These are phyloP conservation scores for Colletotrichum graminicola DNA, from an alignment of 2,329 filamentous ascomycete genomes.

Conservation along the genomic window DNA sequence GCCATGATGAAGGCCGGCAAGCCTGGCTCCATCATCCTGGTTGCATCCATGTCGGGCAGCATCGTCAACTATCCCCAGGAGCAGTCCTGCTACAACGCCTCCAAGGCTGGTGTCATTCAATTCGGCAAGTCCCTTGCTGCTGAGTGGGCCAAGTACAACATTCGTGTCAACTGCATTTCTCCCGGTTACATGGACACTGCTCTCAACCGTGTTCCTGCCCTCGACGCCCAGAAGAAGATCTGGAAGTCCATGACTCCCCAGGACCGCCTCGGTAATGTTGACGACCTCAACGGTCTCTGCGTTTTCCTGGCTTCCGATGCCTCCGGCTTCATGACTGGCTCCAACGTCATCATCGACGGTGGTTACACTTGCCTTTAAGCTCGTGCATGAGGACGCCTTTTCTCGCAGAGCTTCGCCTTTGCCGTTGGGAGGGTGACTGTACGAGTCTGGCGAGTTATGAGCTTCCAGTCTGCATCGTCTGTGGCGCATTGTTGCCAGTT, in stretches of 20 bases:
- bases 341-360: conserved; percentile 78
- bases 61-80: conserved; percentile 90
- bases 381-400: not conserved
- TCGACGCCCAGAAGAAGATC: conserved; percentile 85
- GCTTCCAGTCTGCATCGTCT: conserved; percentile 18
- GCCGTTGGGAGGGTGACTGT: not conserved
- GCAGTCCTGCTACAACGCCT: conserved; percentile 86
- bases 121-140: conserved; percentile 84
- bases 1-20: conserved; percentile 80
- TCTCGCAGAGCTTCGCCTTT: not conserved
- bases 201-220: conserved; percentile 80
- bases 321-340: conserved; percentile 81
- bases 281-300: conserved; percentile 82
- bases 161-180: conserved; percentile 87
- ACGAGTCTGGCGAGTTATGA: conserved; percentile 13
- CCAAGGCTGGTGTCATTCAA: conserved; percentile 84
- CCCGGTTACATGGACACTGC: conserved; percentile 91
- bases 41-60: conserved; percentile 85
- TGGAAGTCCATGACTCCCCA: conserved; percentile 82
- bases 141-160: conserved; percentile 85
- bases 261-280: conserved; percentile 77
- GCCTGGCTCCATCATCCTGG: conserved; percentile 79
- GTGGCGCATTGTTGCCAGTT: not conserved
- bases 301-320: conserved; percentile 82
- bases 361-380: conserved; percentile 74